Percentiles rank a stretch among this genome's conserved stretches.
Conservation (phyloP, 1,284 basidiomycete genomes). For the Leccinum idahoense region DNA sequence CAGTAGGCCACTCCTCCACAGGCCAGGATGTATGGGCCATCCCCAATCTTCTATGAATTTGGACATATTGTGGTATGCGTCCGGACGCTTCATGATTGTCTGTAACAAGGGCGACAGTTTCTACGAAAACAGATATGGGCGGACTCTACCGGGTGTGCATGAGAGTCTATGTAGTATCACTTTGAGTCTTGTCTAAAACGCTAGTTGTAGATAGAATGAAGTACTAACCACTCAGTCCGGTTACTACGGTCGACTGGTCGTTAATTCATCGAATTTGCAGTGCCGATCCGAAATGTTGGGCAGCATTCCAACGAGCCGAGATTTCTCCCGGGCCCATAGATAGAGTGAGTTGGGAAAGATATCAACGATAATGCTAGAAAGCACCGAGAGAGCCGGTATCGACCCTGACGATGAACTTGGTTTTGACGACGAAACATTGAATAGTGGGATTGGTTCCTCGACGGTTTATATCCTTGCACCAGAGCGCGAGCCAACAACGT, state of each 20-base stretch:
- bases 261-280: constrained; percentile 46
- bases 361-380: constrained; percentile 16
- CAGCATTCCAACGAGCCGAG: constrained; percentile 35
- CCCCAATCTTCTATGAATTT: no score
- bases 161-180: constrained; percentile 54
- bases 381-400: constrained; percentile 53
- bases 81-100: no score
- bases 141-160: constrained; percentile 70
- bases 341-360: background rate
- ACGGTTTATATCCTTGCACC: constrained; percentile 35
- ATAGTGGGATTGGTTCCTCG: constrained; percentile 43
- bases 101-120: no score
- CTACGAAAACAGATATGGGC: background rate
- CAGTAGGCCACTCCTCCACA: no score
- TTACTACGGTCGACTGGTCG: constrained; percentile 44
- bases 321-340: constrained; percentile 37
- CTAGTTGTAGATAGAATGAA: background rate
- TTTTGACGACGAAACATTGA: constrained; percentile 57
- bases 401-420: constrained; percentile 36
- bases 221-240: no score
- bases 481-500: no score
- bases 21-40: no score
- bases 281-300: constrained; percentile 14
- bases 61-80: no score
- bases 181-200: constrained; percentile 4